Evolutionary conservation across 2,329 filamentous ascomycete species (phyloP), one percentile per base, ranked within the genome.

Genomic region (Microdochium bolleyi): DNA sequence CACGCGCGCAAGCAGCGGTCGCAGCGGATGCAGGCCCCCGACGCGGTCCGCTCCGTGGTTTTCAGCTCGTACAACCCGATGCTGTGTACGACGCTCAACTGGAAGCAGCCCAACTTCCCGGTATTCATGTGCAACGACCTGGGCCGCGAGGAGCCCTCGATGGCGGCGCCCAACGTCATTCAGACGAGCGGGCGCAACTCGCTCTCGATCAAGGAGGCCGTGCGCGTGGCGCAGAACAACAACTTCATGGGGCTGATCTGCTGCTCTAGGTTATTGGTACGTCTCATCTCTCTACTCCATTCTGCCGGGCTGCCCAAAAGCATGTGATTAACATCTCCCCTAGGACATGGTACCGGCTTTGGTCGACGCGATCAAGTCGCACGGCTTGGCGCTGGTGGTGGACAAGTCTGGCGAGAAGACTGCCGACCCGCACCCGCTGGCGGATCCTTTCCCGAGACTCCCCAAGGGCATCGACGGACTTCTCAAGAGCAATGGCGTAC

Each of bases 61-160:
- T 96, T 99, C 67, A 95, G 89, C 62, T 95, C 90, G 22, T 96
- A 92, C 70, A 96, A 95, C 65, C 78, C 89, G 13, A 87, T 86
- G 57, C 82, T 97, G 21, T 99, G 94, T 71, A 95, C 89, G 16
- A 92, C 92, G 4, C 73, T 99, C 61, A 99, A 99, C 70, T 99
- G 94, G 94, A 99, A 99, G 70, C 94, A 99, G 69, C 94, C 94
- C 2, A 99, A 97, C 66, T 99, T 96, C 67, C 94, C 94, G 0
- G 89, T 97, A 0, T 88, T 99, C 61, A 78, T 97, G 49, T 96
- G 92, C 73, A 97, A 97, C 67, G 91, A 96, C 55, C 81, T 97
- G 24, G 90, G 90, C 22, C 76, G 79, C 8, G 80, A 84, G 55
- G 78, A 76, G 25, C 65, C 70, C 22, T 62, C 57, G n/a, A 69